Evolutionary conservation across 2,329 filamentous ascomycete species (phyloP).

Genomic region (Aspergillus sp.): DNA sequence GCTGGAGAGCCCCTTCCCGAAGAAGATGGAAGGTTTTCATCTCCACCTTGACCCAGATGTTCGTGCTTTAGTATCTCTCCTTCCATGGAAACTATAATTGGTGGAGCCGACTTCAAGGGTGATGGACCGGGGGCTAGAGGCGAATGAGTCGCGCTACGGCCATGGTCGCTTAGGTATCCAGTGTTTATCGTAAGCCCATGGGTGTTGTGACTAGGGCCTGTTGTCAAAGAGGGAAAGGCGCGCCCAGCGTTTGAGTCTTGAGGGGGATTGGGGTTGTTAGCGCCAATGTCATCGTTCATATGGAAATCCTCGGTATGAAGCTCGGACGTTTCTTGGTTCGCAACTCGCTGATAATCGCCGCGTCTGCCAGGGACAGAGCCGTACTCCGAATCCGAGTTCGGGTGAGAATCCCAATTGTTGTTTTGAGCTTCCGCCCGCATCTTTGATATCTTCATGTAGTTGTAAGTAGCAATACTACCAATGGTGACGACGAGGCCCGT

Average conservation of each 20-base stretch:
- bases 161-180: constrained; percentile 30
- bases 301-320: constrained; percentile 18
- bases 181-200: constrained; percentile 32
- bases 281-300: constrained; percentile 26
- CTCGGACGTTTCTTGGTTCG: constrained; percentile 24
- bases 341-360: constrained; percentile 28
- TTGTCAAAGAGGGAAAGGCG: constrained; percentile 35
- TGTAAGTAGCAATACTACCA: constrained; percentile 81
- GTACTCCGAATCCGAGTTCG: constrained; percentile 29
- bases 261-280: constrained; percentile 12
- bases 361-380: constrained; percentile 23
- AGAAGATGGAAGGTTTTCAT: constrained; percentile 24
- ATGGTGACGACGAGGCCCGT: constrained; percentile 87
- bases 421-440: constrained; percentile 75
- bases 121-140: constrained; percentile 21
- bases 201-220: constrained; percentile 28
- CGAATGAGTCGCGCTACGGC: constrained; percentile 17
- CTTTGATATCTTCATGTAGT: constrained; percentile 87
- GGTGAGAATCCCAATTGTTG: constrained; percentile 17
- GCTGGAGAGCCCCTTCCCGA: constrained; percentile 14
- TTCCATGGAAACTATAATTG: constrained; percentile 30
- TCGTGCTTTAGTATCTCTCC: constrained; percentile 23
- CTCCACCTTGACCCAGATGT: constrained; percentile 31
- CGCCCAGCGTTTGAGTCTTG: constrained; percentile 24
- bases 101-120: constrained; percentile 33